phyloP scores from a whole-genome alignment of 345 rosid genomes.

The Gossypium arboreum region DNA sequence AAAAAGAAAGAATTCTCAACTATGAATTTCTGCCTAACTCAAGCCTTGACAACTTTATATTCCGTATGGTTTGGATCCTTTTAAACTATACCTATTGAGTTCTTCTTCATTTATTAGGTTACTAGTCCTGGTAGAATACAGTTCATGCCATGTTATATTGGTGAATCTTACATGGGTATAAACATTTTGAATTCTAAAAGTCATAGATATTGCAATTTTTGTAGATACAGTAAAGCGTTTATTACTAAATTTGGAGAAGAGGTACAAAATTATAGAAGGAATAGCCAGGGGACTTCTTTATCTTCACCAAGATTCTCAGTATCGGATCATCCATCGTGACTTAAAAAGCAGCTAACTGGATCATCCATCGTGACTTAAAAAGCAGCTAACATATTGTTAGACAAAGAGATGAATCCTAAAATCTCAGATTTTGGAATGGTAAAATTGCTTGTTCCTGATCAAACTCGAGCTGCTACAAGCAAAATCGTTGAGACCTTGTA shows the following conservation, averaged over 20 bases:
- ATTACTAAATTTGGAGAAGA: constrained; percentile 37
- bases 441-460: constrained; percentile 23
- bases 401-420: constrained; percentile 38
- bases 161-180: neutral
- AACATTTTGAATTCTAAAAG: neutral
- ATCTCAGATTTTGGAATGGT: constrained; percentile 51
- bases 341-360: constrained; percentile 42
- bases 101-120: neutral
- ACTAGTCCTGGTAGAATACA: neutral
- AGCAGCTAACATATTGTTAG: constrained; percentile 40
- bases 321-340: constrained; percentile 40
- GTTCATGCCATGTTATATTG: neutral
- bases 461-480: constrained; percentile 21
- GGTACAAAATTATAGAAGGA: constrained; percentile 28
- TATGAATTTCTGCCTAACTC: constrained; percentile 18
- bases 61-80: neutral
- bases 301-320: constrained; percentile 49
- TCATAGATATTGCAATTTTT: neutral
- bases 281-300: constrained; percentile 42
- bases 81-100: neutral
- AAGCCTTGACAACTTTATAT: constrained; percentile 14
- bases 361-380: constrained; percentile 50
- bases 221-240: neutral
- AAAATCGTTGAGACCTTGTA: constrained; percentile 30
- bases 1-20: constrained; percentile 7